phyloP scores from a whole-genome alignment of 169 alveolate genomes.

The Plasmodium ovale region DNA sequence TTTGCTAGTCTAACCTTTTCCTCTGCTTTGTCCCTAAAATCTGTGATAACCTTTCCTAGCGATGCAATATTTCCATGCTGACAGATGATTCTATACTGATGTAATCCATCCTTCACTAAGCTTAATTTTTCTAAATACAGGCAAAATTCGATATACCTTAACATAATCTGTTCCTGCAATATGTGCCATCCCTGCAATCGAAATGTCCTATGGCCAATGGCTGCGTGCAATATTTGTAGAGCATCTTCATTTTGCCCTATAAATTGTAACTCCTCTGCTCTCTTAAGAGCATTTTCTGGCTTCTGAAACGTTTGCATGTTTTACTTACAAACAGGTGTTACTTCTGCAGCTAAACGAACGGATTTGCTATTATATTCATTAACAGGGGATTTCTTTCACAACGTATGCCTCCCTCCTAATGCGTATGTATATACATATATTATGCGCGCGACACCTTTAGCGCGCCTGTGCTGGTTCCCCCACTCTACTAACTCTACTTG shows the following conservation, averaged over 20 bases:
- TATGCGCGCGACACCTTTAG: too few relatives aligned
- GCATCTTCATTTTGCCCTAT: constrained; percentile 94
- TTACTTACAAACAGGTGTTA: neutral
- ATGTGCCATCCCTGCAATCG: constrained; percentile 94
- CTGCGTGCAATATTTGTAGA: constrained; percentile 89
- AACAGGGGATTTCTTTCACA: too few relatives aligned
- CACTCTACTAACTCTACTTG: too few relatives aligned
- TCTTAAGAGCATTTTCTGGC: constrained; percentile 93
- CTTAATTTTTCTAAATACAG: constrained; percentile 90
- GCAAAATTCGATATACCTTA: constrained; percentile 91
- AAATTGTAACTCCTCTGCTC: constrained; percentile 92
- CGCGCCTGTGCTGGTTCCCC: too few relatives aligned
- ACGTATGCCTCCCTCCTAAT: too few relatives aligned
- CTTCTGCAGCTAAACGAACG: too few relatives aligned
- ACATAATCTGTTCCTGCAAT: constrained; percentile 92
- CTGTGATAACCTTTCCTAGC: constrained; percentile 92
- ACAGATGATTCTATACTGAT: constrained; percentile 91
- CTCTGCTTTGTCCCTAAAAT: constrained; percentile 91
- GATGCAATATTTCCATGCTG: constrained; percentile 93
- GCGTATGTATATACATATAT: too few relatives aligned
- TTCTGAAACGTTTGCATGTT: constrained; percentile 90
- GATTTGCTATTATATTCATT: too few relatives aligned
- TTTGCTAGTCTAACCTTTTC: constrained; percentile 87
- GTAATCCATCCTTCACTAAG: constrained; percentile 93
- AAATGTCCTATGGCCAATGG: constrained; percentile 90